Percentiles rank a stretch among this genome's conserved stretches.
Evolutionary conservation across 208 protist species (phyloP).

Genomic region (Endotrypanum monterogeii): DNA sequence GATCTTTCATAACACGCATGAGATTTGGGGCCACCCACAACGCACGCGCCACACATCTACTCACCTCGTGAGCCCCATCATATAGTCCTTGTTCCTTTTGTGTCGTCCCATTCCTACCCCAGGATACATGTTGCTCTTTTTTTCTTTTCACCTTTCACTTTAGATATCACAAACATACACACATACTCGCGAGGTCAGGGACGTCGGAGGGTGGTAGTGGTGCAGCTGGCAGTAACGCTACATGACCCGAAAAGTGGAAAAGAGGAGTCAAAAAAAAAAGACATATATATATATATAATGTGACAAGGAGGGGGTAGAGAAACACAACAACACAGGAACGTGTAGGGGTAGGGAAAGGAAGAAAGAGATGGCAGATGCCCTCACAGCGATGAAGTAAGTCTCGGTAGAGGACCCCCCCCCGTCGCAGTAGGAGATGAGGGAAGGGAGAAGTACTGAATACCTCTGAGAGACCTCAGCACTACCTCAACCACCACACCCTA

Average conservation of each 20-base stretch:
- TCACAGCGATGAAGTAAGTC: no score
- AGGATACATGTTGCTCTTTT: no score
- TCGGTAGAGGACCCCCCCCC: no score
- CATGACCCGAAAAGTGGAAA: background rate
- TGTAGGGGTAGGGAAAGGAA: conserved; percentile 1
- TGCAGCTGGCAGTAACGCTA: background rate
- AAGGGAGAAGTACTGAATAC: background rate
- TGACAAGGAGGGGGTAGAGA: background rate
- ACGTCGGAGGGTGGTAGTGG: background rate
- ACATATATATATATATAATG: background rate
- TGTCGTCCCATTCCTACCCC: no score
- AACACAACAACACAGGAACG: background rate
- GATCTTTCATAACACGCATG: no score
- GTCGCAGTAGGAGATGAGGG: background rate
- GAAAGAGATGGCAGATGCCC: conserved; percentile 1
- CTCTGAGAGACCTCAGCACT: background rate
- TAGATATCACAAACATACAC: background rate
- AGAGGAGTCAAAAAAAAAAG: background rate
- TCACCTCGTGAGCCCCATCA: no score
- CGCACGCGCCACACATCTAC: no score
- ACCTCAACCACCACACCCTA: background rate
- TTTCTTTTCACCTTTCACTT: no score
- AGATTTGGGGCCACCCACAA: no score
- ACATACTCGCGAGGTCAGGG: background rate
- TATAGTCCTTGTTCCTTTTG: no score